These are phyloP conservation scores for Alloteropsis semialata DNA, from an alignment of 176 grass and related monocot species.

Conservation along the genomic window DNA sequence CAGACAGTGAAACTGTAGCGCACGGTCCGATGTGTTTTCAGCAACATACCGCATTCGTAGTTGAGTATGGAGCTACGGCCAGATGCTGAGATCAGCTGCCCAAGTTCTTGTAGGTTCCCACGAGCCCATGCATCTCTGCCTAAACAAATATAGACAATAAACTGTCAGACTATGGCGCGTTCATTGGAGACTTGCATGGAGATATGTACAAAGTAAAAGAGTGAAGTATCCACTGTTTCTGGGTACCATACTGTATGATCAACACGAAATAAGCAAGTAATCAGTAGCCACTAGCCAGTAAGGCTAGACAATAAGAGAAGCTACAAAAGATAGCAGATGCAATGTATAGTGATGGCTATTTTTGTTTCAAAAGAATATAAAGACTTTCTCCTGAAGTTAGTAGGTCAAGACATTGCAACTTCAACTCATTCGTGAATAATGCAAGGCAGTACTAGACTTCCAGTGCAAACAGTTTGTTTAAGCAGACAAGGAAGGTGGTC, in stretches of 20 bases:
- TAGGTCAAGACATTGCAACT: not conserved
- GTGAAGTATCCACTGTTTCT: not conserved
- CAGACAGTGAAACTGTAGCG: not conserved
- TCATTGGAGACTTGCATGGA: not conserved
- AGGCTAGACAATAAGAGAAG: not conserved
- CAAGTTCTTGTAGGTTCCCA: slow-evolving; percentile 80
- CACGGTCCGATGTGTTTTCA: not conserved
- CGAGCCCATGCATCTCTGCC: slow-evolving; percentile 65
- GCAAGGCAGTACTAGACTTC: not conserved
- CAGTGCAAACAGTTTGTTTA: too few relatives aligned
- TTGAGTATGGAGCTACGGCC: slow-evolving; percentile 89
- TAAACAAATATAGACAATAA: slow-evolving; percentile 20
- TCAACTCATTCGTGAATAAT: not conserved
- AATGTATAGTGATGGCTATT: not conserved
- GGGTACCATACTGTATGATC: not conserved
- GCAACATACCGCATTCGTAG: slow-evolving; percentile 80
- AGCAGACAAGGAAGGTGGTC: too few relatives aligned
- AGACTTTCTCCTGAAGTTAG: too few relatives aligned
- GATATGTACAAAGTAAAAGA: not conserved
- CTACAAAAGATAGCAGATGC: not conserved
- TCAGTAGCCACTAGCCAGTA: not conserved
- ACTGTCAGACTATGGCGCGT: not conserved
- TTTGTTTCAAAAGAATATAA: too few relatives aligned
- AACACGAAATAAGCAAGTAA: not conserved
- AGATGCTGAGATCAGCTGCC: slow-evolving; percentile 70